phyloP scores from a whole-genome alignment of 139 green algal genomes.

The Picochlorum sp. region DNA sequence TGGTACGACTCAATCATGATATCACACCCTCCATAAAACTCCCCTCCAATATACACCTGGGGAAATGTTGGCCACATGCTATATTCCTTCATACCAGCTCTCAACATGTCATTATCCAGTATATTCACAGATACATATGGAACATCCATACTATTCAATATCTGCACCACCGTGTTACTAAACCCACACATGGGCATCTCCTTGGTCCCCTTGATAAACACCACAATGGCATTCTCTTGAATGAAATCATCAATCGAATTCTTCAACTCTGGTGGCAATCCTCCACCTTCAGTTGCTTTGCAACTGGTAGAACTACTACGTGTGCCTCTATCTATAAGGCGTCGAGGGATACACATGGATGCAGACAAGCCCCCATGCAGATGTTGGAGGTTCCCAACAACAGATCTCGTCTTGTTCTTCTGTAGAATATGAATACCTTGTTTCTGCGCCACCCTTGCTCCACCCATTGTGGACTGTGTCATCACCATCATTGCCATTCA shows the following conservation, averaged over 20 bases:
- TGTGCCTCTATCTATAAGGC: no score
- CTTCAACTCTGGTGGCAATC: constrained; percentile 55
- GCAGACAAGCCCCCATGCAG: no score
- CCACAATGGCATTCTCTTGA: constrained; percentile 63
- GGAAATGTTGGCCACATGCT: constrained; percentile 82
- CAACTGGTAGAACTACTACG: no score
- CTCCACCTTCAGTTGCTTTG: no score
- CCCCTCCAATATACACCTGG: constrained; percentile 87
- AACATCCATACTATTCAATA: constrained; percentile 64
- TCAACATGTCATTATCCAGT: constrained; percentile 77
- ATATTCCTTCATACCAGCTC: constrained; percentile 79
- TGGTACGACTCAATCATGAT: constrained; percentile 87
- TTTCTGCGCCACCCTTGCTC: no score
- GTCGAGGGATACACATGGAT: no score
- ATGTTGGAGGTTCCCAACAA: no score
- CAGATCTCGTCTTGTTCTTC: no score
- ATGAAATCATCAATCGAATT: constrained; percentile 64
- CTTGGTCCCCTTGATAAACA: constrained; percentile 90
- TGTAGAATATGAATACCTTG: no score
- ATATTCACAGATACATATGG: constrained; percentile 89
- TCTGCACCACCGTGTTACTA: constrained; percentile 81
- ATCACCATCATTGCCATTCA: no score
- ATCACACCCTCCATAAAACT: constrained; percentile 95
- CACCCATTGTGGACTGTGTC: no score
- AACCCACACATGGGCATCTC: constrained; percentile 93